Evolutionary conservation across 2,329 filamentous ascomycete genomes (phyloP).

Genomic region (Pyricularia sp.): DNA sequence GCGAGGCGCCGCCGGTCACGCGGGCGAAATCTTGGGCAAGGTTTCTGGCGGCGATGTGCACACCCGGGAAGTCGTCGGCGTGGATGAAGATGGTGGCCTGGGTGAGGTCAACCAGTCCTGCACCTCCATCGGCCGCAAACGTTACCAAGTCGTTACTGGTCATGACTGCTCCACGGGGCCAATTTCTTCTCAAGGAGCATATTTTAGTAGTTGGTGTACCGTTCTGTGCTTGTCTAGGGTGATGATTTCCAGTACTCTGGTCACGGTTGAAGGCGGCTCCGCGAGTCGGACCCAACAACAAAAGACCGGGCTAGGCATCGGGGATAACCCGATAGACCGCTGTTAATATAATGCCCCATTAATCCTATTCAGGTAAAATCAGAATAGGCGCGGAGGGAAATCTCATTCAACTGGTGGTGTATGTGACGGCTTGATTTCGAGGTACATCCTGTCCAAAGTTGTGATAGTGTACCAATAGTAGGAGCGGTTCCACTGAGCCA

Average conservation of each 20-base stretch:
- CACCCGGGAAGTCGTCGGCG: background rate
- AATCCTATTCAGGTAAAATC: no score
- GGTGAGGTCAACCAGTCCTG: background rate
- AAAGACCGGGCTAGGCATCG: background rate
- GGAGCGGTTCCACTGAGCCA: no score
- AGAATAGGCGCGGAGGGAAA: no score
- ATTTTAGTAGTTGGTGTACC: background rate
- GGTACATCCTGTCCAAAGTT: background rate
- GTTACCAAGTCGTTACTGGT: background rate
- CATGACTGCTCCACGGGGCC: background rate
- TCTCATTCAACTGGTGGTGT: background rate
- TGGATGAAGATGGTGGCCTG: background rate
- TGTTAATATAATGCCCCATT: background rate
- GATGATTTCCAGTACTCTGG: background rate
- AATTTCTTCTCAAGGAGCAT: background rate
- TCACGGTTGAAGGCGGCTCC: background rate
- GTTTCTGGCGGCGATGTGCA: background rate
- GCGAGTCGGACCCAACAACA: background rate
- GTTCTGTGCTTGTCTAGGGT: background rate
- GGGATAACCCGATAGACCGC: background rate
- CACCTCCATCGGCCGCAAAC: background rate
- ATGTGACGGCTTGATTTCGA: background rate
- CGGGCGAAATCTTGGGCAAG: background rate
- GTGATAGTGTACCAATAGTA: background rate
- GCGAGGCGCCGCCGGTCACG: background rate